These are phyloP conservation scores for Dichotomocladium elegans DNA, from an alignment of 371 early-diverging fungal genomes.

Conservation along the genomic window DNA sequence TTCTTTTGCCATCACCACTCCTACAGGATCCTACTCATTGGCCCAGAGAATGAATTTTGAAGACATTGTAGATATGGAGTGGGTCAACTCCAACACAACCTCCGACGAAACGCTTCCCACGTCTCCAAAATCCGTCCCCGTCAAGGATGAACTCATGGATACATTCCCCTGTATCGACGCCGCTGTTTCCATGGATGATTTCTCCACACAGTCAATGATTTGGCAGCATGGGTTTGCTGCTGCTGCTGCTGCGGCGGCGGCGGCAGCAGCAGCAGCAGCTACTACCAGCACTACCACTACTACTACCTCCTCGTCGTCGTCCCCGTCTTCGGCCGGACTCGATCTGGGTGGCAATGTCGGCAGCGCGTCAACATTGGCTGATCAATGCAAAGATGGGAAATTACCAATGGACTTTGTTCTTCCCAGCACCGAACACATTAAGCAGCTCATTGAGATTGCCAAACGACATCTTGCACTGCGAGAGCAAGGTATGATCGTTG, in stretches of 20 bases:
- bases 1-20: conserved; percentile 1
- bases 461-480: conserved; percentile 27
- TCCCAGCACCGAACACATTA: conserved; percentile 42
- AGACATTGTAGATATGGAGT: conserved; percentile 49
- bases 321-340: too few species aligned
- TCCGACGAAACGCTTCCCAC: conserved; percentile 1
- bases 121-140: not conserved
- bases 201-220: not conserved
- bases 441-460: conserved; percentile 40
- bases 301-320: not conserved
- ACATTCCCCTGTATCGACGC: too few species aligned
- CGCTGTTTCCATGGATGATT: conserved; percentile 1
- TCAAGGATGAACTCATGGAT: conserved; percentile 11
- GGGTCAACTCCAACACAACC: conserved; percentile 25
- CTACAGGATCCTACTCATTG: not conserved
- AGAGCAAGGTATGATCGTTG: too few species aligned
- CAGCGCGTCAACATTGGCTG: too few species aligned
- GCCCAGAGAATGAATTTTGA: conserved; percentile 54
- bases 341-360: too few species aligned
- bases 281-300: not conserved
- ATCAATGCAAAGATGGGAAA: not conserved
- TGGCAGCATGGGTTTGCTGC: conserved; percentile 12
- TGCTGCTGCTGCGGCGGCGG: not conserved
- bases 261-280: not conserved
- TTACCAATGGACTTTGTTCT: conserved; percentile 7